phyloP scores from a whole-genome alignment of 2,329 filamentous ascomycete genomes.

The Aspergillus unguis region DNA sequence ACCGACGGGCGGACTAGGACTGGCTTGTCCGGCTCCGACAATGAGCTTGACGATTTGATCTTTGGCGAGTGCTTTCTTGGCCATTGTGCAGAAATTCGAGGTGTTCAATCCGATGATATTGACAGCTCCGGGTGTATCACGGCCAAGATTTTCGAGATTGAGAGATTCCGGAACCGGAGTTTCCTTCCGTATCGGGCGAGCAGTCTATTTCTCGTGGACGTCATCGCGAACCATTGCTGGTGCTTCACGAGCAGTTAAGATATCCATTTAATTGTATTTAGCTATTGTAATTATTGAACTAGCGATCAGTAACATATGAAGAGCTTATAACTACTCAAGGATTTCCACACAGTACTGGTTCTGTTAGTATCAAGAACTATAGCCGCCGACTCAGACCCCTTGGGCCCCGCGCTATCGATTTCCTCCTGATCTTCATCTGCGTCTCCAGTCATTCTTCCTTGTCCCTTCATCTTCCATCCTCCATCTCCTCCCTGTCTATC shows the following conservation, averaged over 20 bases:
- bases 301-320: too few relatives aligned
- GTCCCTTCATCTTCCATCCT: slow-evolving; percentile 8
- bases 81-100: slow-evolving; percentile 40
- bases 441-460: slow-evolving; percentile 16
- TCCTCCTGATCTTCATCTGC: slow-evolving; percentile 19
- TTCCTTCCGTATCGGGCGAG: slow-evolving; percentile 14
- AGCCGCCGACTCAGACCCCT: slow-evolving; percentile 4
- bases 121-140: slow-evolving; percentile 5
- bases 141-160: slow-evolving; percentile 17
- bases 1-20: slow-evolving; percentile 91
- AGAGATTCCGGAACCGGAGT: slow-evolving; percentile 16
- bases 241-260: background rate
- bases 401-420: slow-evolving; percentile 34
- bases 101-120: background rate
- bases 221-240: slow-evolving; percentile 13
- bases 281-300: too few relatives aligned
- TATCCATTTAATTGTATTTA: too few relatives aligned
- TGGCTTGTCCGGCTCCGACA: slow-evolving; percentile 92
- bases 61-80: slow-evolving; percentile 49
- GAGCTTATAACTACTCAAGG: too few relatives aligned
- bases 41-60: slow-evolving; percentile 94
- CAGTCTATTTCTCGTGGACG: slow-evolving; percentile 4
- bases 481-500: slow-evolving; percentile 25
- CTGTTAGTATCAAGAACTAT: too few relatives aligned
- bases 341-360: too few relatives aligned